A percentile compares a stretch with the other conserved stretches of the same genome.
These are phyloP conservation scores for Adiantum capillusveneris DNA, from an alignment of 75 land plant species.

Conservation along the genomic window DNA sequence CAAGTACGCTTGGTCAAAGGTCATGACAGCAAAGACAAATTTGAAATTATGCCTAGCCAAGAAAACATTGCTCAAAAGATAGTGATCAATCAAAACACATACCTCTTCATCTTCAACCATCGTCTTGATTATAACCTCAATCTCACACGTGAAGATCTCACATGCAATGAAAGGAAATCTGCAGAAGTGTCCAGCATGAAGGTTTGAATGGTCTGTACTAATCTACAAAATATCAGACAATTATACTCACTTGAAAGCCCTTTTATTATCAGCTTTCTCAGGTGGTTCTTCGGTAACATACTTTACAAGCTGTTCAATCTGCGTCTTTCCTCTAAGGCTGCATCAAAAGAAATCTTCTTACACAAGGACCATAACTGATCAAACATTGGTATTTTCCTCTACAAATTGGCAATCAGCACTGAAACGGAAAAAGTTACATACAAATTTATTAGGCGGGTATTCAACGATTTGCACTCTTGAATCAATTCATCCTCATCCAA, in stretches of 20 bases:
- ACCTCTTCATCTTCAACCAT: constrained; percentile 97
- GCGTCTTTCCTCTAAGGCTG: constrained; percentile 75
- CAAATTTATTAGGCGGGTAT: constrained; percentile 90
- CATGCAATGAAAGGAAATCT: constrained; percentile 97
- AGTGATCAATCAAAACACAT: background rate
- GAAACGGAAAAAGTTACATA: constrained; percentile 8
- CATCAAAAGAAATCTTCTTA: no score
- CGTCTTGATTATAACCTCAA: constrained; percentile 84
- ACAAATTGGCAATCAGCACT: no score
- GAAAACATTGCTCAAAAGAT: no score
- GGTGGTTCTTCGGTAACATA: constrained; percentile 84
- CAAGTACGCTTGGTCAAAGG: background rate
- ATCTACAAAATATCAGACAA: no score
- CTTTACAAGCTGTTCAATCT: constrained; percentile 63
- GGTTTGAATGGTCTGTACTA: no score
- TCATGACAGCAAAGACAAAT: background rate
- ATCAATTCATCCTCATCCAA: constrained; percentile 95
- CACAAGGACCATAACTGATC: background rate
- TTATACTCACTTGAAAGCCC: constrained; percentile 77
- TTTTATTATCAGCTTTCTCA: constrained; percentile 70
- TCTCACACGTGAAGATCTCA: constrained; percentile 94
- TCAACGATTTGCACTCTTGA: constrained; percentile 93
- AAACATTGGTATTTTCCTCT: no score
- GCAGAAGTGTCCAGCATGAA: no score
- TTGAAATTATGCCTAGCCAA: background rate